Percentiles rank a stretch among this genome's conserved stretches.
Evolutionary conservation across 306 rosid species (phyloP).

Genomic region (Gleditsia sinensis): DNA sequence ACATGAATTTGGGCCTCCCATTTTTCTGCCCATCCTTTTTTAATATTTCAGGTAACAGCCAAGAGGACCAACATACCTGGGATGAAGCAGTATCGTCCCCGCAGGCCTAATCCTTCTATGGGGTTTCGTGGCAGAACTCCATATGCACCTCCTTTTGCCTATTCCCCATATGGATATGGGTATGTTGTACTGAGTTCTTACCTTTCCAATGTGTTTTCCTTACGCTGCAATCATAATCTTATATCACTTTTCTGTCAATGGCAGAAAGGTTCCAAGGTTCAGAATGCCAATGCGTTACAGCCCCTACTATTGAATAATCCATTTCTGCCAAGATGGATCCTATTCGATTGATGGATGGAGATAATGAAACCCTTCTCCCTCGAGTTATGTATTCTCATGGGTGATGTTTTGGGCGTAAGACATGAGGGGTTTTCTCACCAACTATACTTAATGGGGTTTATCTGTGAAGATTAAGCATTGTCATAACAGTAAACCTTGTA

Average conservation of each 20-base stretch:
- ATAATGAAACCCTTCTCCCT: slow-evolving; percentile 17
- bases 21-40: not conserved
- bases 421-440: slow-evolving; percentile 26
- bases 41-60: slow-evolving; percentile 55
- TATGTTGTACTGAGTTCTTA: slow-evolving; percentile 28
- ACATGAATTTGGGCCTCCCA: not conserved
- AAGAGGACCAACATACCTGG: slow-evolving; percentile 83
- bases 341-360: slow-evolving; percentile 20
- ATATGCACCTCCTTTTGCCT: slow-evolving; percentile 59
- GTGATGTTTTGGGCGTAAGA: slow-evolving; percentile 24
- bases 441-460: slow-evolving; percentile 35
- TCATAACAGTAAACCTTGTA: slow-evolving; percentile 35
- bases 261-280: slow-evolving; percentile 85
- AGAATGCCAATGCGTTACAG: slow-evolving; percentile 79
- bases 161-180: slow-evolving; percentile 82
- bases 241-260: slow-evolving; percentile 34
- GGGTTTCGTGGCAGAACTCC: slow-evolving; percentile 66
- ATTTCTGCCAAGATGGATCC: slow-evolving; percentile 24
- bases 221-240: not conserved
- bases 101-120: slow-evolving; percentile 64
- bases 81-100: slow-evolving; percentile 79
- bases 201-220: not conserved
- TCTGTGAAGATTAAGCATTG: slow-evolving; percentile 40
- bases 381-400: slow-evolving; percentile 19
- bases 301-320: slow-evolving; percentile 66